Base-by-base conservation (phyloP, 352 stramenopile species). In the Phytophthora constricta region DNA sequence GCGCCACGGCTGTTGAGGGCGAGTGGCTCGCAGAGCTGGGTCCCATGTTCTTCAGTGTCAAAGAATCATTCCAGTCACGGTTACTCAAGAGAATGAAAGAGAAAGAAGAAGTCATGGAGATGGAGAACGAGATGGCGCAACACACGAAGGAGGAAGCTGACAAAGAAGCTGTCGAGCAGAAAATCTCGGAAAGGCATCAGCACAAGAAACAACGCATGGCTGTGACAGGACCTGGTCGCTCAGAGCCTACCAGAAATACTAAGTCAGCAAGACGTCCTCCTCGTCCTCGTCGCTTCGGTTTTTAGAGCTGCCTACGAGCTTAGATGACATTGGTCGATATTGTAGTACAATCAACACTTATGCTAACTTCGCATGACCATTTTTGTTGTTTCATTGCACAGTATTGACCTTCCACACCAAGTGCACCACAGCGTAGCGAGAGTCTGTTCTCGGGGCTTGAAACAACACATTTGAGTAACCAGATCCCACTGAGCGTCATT, bases 41-140 rank as follows among this genome's bases (percentile, higher is more conserved):
- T 2, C 97, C 97, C 11, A 99, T 99, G 97, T 99, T 99, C 74
- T 99, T 99, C 76, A 98, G 87, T 46, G 86, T 99, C 27, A 99
- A 99, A 68, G 96, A 99, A 66, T 98, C 88, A 27, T 98, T 97
- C 75, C 93, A 98, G 74, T 97, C 89, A 33, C 87, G 90, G 4
- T 72, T 99, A 41, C 75, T 92, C 17, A 96, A 98, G 70, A 83
- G 92, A 31, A 92, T 77, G 77, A 98, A 97, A 72, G 87, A 90
- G 28, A 83, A 80, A 62, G 85, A 82, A n/a, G 86, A 87, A 65
- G 72, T 51, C 7, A 47, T 81, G 14, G 73, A 77, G 49, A 97
- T 97, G 89, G 89, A 97, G 72, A 39, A 84, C 3, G 90, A 97
- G 68, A 97, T 96, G 86, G 54, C 62, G 41, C 58, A 64, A 2